phyloP scores from a whole-genome alignment of 495 filamentous ascomycete genomes.

The Aspergillus carlsbadensis region DNA sequence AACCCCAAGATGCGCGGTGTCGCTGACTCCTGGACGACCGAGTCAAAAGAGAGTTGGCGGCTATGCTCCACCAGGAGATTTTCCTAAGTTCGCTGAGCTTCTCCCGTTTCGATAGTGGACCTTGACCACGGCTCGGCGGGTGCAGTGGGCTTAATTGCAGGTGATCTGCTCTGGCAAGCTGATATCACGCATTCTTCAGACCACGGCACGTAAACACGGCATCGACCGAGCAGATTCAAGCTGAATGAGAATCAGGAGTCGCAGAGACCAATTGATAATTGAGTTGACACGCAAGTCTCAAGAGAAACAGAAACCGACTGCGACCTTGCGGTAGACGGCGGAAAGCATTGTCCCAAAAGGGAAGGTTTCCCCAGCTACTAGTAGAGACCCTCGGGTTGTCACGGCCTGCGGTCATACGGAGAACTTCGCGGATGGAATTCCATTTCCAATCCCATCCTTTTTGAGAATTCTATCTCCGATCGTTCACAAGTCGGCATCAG shows the following conservation, averaged over 20 bases:
- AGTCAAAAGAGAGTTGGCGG: conserved; percentile 17
- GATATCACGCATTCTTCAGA: not conserved
- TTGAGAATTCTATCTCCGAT: conserved; percentile 1
- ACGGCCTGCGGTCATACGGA: not conserved
- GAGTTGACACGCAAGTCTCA: not conserved
- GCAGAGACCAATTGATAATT: not conserved
- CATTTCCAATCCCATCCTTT: not conserved
- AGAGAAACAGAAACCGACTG: not conserved
- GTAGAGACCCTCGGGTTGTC: not conserved
- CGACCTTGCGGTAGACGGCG: conserved; percentile 6
- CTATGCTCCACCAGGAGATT: conserved; percentile 29
- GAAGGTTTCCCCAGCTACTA: conserved; percentile 15
- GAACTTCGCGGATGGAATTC: not conserved
- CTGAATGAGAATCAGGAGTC: not conserved
- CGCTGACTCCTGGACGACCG: not conserved
- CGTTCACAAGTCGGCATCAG: not conserved
- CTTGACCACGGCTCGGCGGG: conserved; percentile 36
- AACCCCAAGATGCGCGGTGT: not conserved
- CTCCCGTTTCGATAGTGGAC: conserved; percentile 52
- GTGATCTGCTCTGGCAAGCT: conserved; percentile 22
- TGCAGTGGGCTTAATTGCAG: conserved; percentile 32
- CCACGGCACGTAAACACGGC: conserved; percentile 8
- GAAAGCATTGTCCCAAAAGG: conserved; percentile 3
- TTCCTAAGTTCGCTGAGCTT: conserved; percentile 37
- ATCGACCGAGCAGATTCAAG: not conserved